A percentile compares a stretch with the other conserved stretches of the same genome.
Conservation (phyloP, 352 stramenopile genomes). For the Globisporangium megalacanthum region DNA sequence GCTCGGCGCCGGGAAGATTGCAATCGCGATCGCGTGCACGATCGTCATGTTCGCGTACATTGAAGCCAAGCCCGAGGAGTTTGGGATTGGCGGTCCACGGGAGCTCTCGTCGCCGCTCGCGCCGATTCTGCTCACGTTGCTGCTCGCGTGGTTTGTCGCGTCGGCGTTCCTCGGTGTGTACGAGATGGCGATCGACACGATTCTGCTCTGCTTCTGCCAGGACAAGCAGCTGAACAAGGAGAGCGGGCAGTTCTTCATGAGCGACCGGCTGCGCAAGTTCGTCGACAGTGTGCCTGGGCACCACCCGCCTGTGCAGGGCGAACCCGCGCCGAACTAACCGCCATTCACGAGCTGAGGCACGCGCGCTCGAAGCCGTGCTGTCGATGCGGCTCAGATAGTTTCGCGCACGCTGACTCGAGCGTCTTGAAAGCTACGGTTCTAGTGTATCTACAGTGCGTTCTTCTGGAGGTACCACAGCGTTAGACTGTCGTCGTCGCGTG, state of each 20-base stretch:
- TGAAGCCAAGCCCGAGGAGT: constrained; percentile 45
- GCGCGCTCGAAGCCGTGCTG: too few relatives aligned
- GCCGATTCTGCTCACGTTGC: constrained; percentile 86
- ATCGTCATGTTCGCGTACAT: constrained; percentile 59
- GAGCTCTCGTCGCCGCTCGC: constrained; percentile 79
- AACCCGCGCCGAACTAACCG: not conserved
- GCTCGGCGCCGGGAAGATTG: constrained; percentile 91
- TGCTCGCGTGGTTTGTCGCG: constrained; percentile 91
- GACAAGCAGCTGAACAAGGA: constrained; percentile 80
- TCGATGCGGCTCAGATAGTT: too few relatives aligned
- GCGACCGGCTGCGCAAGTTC: constrained; percentile 61
- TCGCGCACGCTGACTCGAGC: not conserved
- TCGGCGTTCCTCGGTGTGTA: constrained; percentile 94
- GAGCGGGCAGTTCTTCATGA: constrained; percentile 74
- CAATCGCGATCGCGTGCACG: constrained; percentile 50
- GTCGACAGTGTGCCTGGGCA: constrained; percentile 51
- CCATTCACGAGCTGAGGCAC: too few relatives aligned
- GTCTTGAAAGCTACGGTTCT: not conserved
- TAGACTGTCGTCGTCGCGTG: not conserved
- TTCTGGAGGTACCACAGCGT: not conserved
- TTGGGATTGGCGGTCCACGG: constrained; percentile 38
- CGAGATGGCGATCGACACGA: constrained; percentile 93
- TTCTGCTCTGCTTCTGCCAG: constrained; percentile 95
- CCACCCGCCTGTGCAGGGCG: constrained; percentile 3
- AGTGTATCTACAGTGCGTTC: not conserved